A percentile compares a stretch with the other conserved stretches of the same genome.
Evolutionary conservation across 352 stramenopile species (phyloP).

Genomic region (Phytophthora agathidicida): DNA sequence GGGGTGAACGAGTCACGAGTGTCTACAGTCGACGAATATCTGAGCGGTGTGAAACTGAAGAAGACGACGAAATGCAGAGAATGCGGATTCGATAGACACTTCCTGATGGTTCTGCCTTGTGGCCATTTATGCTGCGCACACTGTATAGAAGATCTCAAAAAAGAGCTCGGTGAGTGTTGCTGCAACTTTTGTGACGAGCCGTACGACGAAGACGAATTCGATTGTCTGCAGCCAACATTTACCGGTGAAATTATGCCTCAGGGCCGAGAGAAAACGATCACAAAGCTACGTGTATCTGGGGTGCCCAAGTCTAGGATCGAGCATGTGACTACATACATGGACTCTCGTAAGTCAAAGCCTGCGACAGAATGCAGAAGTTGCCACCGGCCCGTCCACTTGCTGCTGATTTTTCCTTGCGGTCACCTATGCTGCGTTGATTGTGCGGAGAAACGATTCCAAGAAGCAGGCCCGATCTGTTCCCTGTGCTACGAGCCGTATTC

Average conservation of each 20-base stretch:
- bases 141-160: constrained; percentile 72
- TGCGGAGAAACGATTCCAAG: constrained; percentile 61
- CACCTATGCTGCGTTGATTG: constrained; percentile 92
- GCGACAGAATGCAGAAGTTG: constrained; percentile 77
- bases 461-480: constrained; percentile 45
- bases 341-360: constrained; percentile 35
- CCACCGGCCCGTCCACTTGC: constrained; percentile 66
- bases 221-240: constrained; percentile 23
- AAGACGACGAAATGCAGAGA: constrained; percentile 57
- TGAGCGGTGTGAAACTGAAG: constrained; percentile 35
- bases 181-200: constrained; percentile 17
- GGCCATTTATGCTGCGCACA: constrained; percentile 91
- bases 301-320: constrained; percentile 35
- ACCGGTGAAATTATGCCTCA: constrained; percentile 19
- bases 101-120: constrained; percentile 91
- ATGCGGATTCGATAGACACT: constrained; percentile 73
- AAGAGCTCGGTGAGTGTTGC: constrained; percentile 2
- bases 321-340: constrained; percentile 46
- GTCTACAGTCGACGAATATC: constrained; percentile 37
- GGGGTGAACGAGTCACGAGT: constrained; percentile 37
- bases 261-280: constrained; percentile 52
- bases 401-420: constrained; percentile 91
- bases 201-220: constrained; percentile 27
- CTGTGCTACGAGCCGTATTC: constrained; percentile 58
- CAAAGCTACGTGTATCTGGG: constrained; percentile 31